These are phyloP conservation scores for Sarocladium oryzae DNA, from an alignment of 2,329 filamentous ascomycete genomes.

Conservation along the genomic window DNA sequence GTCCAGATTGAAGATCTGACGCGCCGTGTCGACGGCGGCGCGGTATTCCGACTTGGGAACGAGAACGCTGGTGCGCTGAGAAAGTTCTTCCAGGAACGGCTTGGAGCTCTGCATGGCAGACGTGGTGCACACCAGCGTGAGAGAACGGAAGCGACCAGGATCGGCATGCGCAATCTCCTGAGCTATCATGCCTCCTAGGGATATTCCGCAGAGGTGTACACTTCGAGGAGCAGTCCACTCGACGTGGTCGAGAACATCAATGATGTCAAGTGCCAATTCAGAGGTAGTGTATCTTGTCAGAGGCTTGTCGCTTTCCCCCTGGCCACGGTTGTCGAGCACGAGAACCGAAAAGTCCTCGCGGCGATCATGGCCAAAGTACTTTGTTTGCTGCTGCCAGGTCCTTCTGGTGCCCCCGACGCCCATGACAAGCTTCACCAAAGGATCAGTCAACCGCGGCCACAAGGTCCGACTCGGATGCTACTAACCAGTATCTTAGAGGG, in stretches of 20 bases:
- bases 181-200: conserved; percentile 87
- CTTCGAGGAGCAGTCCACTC: conserved; percentile 53
- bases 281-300: conserved; percentile 68
- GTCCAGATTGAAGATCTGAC: conserved; percentile 55
- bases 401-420: conserved; percentile 64
- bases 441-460: not conserved
- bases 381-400: conserved; percentile 77
- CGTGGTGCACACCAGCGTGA: conserved; percentile 57
- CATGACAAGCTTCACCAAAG: conserved; percentile 61
- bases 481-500: conserved; percentile 66
- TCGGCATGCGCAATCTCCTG: conserved; percentile 64
- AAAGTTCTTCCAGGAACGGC: conserved; percentile 58
- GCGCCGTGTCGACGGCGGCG: conserved; percentile 57
- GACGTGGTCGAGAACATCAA: conserved; percentile 64
- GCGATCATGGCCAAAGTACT: conserved; percentile 70
- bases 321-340: conserved; percentile 77
- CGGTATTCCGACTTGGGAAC: conserved; percentile 65
- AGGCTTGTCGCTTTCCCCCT: conserved; percentile 75
- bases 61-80: conserved; percentile 47
- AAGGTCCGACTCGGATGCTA: conserved; percentile 17
- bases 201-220: conserved; percentile 69
- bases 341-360: conserved; percentile 64
- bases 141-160: conserved; percentile 45
- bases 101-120: conserved; percentile 54
- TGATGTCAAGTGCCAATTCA: conserved; percentile 73